phyloP scores from a whole-genome alignment of 1,284 basidiomycete species.

The Cerrena zonata region DNA sequence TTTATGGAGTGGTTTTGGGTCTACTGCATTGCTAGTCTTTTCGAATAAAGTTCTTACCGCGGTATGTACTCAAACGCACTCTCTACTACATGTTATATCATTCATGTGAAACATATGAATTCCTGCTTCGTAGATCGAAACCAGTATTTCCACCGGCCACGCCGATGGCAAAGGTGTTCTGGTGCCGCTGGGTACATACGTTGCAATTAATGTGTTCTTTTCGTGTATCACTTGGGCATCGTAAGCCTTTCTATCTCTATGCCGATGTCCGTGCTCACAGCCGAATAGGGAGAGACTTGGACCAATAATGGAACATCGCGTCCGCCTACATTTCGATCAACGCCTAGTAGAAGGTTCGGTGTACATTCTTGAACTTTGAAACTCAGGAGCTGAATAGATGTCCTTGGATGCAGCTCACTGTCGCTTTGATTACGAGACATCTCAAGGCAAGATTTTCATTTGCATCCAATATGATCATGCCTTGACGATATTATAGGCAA shows the following conservation, averaged over 20 bases:
- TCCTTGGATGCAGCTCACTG: background rate
- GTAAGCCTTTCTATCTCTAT: background rate
- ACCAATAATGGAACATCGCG: background rate
- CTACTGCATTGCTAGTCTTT: background rate
- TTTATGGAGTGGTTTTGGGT: background rate
- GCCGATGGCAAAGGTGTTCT: background rate
- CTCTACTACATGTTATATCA: background rate
- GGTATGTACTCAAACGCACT: background rate
- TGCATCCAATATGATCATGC: background rate
- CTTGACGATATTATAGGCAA: background rate
- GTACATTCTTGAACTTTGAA: background rate
- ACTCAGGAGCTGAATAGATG: background rate
- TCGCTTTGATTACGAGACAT: background rate
- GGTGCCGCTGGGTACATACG: background rate
- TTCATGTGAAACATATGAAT: background rate
- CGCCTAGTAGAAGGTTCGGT: background rate
- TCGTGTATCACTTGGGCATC: too few species aligned
- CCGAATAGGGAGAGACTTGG: background rate
- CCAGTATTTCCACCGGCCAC: background rate
- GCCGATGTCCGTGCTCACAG: background rate
- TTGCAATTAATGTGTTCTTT: background rate
- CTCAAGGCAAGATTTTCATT: background rate
- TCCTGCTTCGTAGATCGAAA: background rate
- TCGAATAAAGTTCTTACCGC: background rate
- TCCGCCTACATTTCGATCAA: background rate